Evolutionary conservation across 2,329 filamentous ascomycete genomes (phyloP), one percentile per base, ranked within the genome.

Genomic region (Fusarium drepaniforme): DNA sequence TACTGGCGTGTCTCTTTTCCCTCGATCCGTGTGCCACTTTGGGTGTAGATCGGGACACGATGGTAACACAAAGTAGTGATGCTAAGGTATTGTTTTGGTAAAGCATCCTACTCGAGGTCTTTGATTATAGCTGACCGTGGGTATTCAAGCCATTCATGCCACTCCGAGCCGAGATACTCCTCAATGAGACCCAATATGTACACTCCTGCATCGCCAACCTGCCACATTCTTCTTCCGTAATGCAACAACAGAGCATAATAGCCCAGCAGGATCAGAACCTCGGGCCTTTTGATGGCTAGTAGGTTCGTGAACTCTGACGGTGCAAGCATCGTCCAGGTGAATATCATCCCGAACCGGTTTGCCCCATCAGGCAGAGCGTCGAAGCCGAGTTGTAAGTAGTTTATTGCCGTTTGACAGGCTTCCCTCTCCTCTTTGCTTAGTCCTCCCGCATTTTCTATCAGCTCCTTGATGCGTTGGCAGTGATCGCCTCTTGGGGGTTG

Each of bases 291-390:
- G 0, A 46, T 11, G 0, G 28, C 30, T 2, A 77, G 5, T 1
- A 77, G 16, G 0, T 12, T 62, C 5, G 61, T 71, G 1, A 72
- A 21, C 5, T 65, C 61, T 5, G 70, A 57, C 1, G 75, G 57
- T 0, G 53, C 59, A 1, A 77, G 38, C 60, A 77, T 70, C 0
- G 73, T 73, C 75, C 75, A 77, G 0, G 70, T 66, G 1, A 77
- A 69, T 12, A 77, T 70, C 72, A 76, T 70, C 8, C 62, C 58
- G 28, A 62, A 66, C 3, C 60, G 46, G n/a, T 40, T 53, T 5
- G 0, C 30, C 0, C 15, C 30, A 1, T 57, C 33, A 0, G 8
- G 8, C 15, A 73, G 23, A 1, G 69, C 72, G 13, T 76, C 72
- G 0, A 77, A 76, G 0, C 69, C 74, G 0, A 71, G 16, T 4